These are phyloP conservation scores for Lachnellula willkommii DNA, from an alignment of 2,329 filamentous ascomycete species.

Conservation along the genomic window DNA sequence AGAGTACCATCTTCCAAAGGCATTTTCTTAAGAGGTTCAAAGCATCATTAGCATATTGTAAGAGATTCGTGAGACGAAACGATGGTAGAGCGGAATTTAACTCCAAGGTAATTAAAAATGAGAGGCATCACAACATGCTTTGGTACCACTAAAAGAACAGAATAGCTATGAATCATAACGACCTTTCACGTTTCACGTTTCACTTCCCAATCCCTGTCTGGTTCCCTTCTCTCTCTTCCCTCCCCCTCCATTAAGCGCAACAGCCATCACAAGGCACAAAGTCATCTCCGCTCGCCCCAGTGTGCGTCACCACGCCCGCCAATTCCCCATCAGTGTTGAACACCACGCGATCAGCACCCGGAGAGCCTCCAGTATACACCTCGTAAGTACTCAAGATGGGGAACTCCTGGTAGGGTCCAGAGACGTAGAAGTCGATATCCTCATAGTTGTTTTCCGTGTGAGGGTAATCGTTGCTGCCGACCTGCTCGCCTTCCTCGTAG, in stretches of 20 bases:
- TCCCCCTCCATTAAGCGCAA: not conserved
- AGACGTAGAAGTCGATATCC: not conserved
- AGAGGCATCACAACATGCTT: too few relatives aligned
- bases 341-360: not conserved
- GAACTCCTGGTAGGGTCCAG: not conserved
- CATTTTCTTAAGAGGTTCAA: too few relatives aligned
- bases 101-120: too few relatives aligned
- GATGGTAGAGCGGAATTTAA: too few relatives aligned
- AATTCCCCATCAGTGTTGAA: not conserved
- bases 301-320: not conserved
- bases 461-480: not conserved
- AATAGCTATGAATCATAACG: not conserved
- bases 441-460: not conserved
- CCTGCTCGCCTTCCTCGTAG: not conserved
- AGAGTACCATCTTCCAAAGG: too few relatives aligned
- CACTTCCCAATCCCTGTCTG: not conserved
- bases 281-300: not conserved
- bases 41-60: too few relatives aligned
- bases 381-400: not conserved
- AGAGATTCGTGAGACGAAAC: too few relatives aligned
- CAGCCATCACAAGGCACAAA: not conserved
- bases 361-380: not conserved
- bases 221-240: not conserved
- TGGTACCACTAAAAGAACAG: too few relatives aligned
- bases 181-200: not conserved